Conservation (phyloP, 192 early-diverging fungal genomes). For the Paraglomus brasilianum region DNA sequence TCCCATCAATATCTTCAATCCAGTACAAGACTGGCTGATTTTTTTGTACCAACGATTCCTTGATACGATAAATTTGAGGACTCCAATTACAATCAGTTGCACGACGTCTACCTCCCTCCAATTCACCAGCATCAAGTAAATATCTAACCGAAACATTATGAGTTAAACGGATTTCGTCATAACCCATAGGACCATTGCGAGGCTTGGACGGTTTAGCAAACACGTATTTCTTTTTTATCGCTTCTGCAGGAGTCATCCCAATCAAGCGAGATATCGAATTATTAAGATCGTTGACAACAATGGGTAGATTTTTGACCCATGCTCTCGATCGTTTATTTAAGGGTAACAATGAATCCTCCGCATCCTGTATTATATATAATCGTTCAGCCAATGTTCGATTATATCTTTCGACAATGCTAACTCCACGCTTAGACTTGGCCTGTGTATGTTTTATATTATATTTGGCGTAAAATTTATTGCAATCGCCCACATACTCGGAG, state of each 20-base stretch:
- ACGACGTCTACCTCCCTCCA: neutral
- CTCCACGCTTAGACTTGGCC: neutral
- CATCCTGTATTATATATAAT: neutral
- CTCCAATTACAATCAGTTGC: neutral
- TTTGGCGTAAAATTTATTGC: neutral
- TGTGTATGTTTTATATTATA: neutral
- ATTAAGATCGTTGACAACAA: neutral
- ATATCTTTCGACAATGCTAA: slow-evolving; percentile 16
- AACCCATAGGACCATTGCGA: neutral
- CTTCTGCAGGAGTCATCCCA: slow-evolving; percentile 16
- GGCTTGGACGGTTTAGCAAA: neutral
- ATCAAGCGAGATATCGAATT: neutral
- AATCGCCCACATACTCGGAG: slow-evolving; percentile 10
- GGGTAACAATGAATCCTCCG: neutral
- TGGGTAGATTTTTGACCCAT: neutral
- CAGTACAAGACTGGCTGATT: slow-evolving; percentile 1
- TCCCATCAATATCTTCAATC: neutral
- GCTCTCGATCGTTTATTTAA: neutral
- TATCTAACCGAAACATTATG: neutral
- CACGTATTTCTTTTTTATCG: slow-evolving; percentile 3
- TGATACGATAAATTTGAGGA: neutral
- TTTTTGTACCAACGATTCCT: neutral
- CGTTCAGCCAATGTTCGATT: neutral
- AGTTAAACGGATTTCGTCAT: neutral
- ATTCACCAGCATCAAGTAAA: slow-evolving; percentile 4